Percentiles rank a stretch among this genome's conserved stretches.
Evolutionary conservation across 176 grass and related monocot genomes (phyloP).

Genomic region (Thalia dealbata): DNA sequence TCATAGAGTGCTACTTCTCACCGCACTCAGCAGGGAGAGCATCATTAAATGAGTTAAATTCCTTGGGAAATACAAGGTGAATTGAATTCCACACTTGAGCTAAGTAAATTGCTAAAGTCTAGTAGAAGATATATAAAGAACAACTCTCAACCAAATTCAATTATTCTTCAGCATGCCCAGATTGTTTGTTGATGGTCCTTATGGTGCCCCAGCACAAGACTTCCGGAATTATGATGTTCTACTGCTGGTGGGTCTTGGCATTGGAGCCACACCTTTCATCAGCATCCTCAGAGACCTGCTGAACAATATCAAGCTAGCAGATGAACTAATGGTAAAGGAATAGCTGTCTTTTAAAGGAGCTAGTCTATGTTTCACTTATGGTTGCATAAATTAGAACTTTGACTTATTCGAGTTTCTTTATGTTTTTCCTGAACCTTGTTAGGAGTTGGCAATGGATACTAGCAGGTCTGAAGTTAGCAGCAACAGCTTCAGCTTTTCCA

Average conservation of each 20-base stretch:
- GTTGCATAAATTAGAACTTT: background rate
- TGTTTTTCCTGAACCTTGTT: background rate
- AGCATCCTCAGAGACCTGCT: constrained; percentile 95
- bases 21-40: constrained; percentile 45
- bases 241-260: constrained; percentile 86
- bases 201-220: constrained; percentile 88
- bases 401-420: background rate
- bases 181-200: constrained; percentile 91
- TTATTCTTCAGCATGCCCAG: constrained; percentile 52
- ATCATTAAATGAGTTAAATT: constrained; percentile 49
- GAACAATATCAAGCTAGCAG: constrained; percentile 95
- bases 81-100: background rate
- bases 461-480: constrained; percentile 78
- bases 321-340: constrained; percentile 69
- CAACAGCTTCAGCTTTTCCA: constrained; percentile 82
- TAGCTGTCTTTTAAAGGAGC: no score
- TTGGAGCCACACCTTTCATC: constrained; percentile 90
- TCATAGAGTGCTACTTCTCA: constrained; percentile 72
- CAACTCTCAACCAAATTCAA: background rate
- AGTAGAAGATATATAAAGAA: background rate
- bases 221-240: constrained; percentile 97
- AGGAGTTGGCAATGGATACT: constrained; percentile 94
- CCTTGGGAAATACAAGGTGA: constrained; percentile 61
- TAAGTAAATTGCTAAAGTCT: background rate
- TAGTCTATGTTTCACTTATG: no score